Evolutionary conservation across 768 basidiomycete genomes (phyloP).

Genomic region (Pisolithus tinctorius): DNA sequence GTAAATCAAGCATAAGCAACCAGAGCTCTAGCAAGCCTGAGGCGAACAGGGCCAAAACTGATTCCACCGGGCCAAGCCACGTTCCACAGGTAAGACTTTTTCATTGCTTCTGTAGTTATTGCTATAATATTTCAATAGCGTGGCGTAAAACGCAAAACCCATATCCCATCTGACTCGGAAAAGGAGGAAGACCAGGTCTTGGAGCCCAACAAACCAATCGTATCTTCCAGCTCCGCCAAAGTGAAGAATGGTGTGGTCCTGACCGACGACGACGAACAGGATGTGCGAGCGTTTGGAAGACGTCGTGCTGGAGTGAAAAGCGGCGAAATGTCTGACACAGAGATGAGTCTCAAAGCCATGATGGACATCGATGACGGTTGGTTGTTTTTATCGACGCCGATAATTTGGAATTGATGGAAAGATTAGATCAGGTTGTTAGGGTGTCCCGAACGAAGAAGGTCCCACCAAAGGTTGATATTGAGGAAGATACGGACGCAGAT

Average conservation of each 20-base stretch:
- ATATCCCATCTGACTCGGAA: constrained; percentile 26
- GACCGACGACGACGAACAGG: constrained; percentile 49
- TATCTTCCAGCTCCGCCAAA: constrained; percentile 17
- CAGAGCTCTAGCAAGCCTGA: background rate
- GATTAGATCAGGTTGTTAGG: constrained; percentile 20
- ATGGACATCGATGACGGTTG: constrained; percentile 77
- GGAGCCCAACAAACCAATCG: constrained; percentile 5
- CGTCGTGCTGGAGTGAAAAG: constrained; percentile 28
- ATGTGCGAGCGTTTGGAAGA: constrained; percentile 14
- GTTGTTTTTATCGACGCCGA: constrained; percentile 17
- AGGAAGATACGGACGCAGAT: constrained; percentile 22
- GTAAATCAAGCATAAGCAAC: background rate
- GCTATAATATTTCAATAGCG: constrained; percentile 25
- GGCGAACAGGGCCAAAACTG: background rate
- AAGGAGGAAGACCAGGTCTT: constrained; percentile 22
- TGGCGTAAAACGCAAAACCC: constrained; percentile 40
- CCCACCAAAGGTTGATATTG: constrained; percentile 8
- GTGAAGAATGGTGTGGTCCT: constrained; percentile 44
- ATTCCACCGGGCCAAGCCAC: background rate
- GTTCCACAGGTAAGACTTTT: constrained; percentile 6
- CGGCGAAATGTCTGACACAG: constrained; percentile 37
- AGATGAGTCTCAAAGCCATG: constrained; percentile 44
- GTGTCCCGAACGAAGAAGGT: constrained; percentile 12
- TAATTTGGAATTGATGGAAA: constrained; percentile 7
- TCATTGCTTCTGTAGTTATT: background rate